Evolutionary conservation across 495 filamentous ascomycete genomes (phyloP).

Genomic region (Podospora pseudoanserina): DNA sequence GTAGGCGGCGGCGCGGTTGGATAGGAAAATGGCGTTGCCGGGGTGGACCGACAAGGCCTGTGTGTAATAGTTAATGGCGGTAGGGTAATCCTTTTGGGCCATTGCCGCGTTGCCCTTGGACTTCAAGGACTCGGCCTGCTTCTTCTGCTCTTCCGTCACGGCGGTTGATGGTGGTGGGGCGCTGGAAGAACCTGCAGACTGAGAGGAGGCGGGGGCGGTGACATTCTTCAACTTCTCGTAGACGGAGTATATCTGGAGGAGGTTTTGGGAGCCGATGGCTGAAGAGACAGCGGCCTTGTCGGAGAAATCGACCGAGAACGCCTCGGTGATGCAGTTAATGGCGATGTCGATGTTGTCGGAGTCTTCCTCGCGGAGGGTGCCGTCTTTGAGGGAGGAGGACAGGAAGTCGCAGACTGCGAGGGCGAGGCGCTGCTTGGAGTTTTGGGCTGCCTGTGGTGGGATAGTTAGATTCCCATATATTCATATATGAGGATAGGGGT

Average conservation of each 20-base stretch:
- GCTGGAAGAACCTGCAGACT: slow-evolving; percentile 16
- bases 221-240: slow-evolving; percentile 84
- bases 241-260: slow-evolving; percentile 85
- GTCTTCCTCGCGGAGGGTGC: slow-evolving; percentile 81
- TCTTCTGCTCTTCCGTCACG: slow-evolving; percentile 53
- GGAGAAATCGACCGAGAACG: slow-evolving; percentile 86
- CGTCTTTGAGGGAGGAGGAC: slow-evolving; percentile 76
- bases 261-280: slow-evolving; percentile 77
- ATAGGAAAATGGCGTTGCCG: slow-evolving; percentile 91
- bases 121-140: slow-evolving; percentile 83
- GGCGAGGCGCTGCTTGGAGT: slow-evolving; percentile 92
- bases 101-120: slow-evolving; percentile 91
- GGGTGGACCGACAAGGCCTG: slow-evolving; percentile 76
- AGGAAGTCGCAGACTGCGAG: slow-evolving; percentile 97
- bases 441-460: slow-evolving; percentile 36
- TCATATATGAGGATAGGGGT: neutral
- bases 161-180: slow-evolving; percentile 19
- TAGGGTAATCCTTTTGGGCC: slow-evolving; percentile 79
- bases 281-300: slow-evolving; percentile 68
- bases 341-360: slow-evolving; percentile 89
- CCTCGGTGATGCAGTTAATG: slow-evolving; percentile 85
- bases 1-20: slow-evolving; percentile 93
- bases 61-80: slow-evolving; percentile 80
- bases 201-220: slow-evolving; percentile 23
- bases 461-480: slow-evolving; percentile 8